These are phyloP conservation scores for Rubus idaeus DNA, from an alignment of 306 rosid genomes.

Conservation along the genomic window DNA sequence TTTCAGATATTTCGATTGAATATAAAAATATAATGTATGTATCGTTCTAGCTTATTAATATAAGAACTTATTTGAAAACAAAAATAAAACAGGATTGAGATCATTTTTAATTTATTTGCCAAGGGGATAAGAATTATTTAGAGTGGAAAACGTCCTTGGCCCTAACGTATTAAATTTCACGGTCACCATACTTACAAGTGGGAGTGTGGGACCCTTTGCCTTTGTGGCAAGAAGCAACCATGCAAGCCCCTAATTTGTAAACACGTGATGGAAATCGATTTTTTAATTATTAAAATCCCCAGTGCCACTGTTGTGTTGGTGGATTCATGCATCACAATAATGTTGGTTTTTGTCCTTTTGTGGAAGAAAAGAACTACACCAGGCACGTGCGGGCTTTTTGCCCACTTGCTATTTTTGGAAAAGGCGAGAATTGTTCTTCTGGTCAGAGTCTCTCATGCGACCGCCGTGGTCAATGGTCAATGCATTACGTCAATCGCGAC, in stretches of 20 bases:
- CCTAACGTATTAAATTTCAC: neutral
- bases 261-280: slow-evolving; percentile 37
- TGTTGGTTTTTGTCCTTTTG: neutral
- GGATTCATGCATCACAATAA: slow-evolving; percentile 15
- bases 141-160: neutral
- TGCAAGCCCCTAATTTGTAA: slow-evolving; percentile 16
- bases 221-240: slow-evolving; percentile 16
- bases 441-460: slow-evolving; percentile 47
- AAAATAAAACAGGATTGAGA: too few species aligned
- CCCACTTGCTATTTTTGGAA: slow-evolving; percentile 13
- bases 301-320: neutral
- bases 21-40: too few species aligned
- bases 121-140: too few species aligned
- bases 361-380: neutral
- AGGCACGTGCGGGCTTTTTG: neutral
- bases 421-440: neutral
- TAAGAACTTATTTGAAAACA: too few species aligned
- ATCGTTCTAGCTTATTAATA: too few species aligned
- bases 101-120: too few species aligned
- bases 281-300: neutral
- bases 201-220: neutral
- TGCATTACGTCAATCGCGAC: slow-evolving; percentile 42
- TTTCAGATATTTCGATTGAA: too few species aligned
- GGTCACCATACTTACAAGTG: neutral
- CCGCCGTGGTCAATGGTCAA: slow-evolving; percentile 42